Percentiles rank a stretch among this genome's conserved stretches.
Conservation (phyloP, 1,284 basidiomycete genomes). For the Schizophyllum commune region DNA sequence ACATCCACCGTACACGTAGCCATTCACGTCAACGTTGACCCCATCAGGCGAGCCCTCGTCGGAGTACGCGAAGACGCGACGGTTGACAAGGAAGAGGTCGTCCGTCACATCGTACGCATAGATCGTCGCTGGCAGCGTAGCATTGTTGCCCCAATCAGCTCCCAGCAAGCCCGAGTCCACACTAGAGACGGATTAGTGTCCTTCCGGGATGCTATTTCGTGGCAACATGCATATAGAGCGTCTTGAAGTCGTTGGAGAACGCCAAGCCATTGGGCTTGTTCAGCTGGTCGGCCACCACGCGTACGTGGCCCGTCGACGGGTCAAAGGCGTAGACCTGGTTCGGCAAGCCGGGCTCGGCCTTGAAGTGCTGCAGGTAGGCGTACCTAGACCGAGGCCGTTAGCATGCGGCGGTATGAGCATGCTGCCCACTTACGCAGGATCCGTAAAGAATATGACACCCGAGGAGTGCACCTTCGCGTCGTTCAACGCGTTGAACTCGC, state of each 20-base stretch:
- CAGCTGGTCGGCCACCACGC: constrained; percentile 66
- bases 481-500: constrained; percentile 78
- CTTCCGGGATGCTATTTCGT: constrained; percentile 3
- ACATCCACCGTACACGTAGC: constrained; percentile 64
- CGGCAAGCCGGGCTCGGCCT: constrained; percentile 54
- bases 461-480: constrained; percentile 70
- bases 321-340: constrained; percentile 72
- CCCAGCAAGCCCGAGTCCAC: constrained; percentile 42
- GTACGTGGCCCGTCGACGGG: constrained; percentile 51
- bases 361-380: constrained; percentile 58
- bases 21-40: constrained; percentile 55
- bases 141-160: constrained; percentile 50
- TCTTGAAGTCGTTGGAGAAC: constrained; percentile 57
- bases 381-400: constrained; percentile 35
- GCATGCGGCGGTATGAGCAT: not conserved
- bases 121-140: constrained; percentile 64
- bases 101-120: constrained; percentile 66
- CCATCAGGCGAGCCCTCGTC: constrained; percentile 55
- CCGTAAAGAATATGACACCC: constrained; percentile 65
- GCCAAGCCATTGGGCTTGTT: constrained; percentile 59
- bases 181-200: constrained; percentile 22
- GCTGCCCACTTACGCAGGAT: constrained; percentile 38
- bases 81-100: constrained; percentile 50
- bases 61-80: constrained; percentile 63
- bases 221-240: constrained; percentile 54